phyloP scores from a whole-genome alignment of 331 rosid species.

The Rhamnella rubrinervis region DNA sequence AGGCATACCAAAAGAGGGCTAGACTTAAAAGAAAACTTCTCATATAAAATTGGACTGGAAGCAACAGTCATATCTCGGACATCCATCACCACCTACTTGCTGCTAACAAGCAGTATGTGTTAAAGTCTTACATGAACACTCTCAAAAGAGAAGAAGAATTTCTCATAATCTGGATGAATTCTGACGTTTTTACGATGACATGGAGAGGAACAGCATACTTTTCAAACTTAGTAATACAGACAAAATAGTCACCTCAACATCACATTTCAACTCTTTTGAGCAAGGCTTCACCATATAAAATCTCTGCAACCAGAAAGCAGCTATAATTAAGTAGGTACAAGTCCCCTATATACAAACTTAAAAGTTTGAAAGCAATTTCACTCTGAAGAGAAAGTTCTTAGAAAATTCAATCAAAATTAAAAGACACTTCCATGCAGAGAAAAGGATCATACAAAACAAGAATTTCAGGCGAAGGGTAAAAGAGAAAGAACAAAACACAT shows the following conservation, averaged over 20 bases:
- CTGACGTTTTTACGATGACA: too few species aligned
- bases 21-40: not conserved
- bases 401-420: not conserved
- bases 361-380: slow-evolving; percentile 1
- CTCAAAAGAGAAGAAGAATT: too few species aligned
- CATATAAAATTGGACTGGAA: too few species aligned
- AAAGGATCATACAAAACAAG: not conserved
- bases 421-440: not conserved
- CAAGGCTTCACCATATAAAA: slow-evolving; percentile 90
- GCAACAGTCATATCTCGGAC: not conserved
- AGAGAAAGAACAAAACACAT: not conserved
- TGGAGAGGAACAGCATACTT: not conserved
- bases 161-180: not conserved
- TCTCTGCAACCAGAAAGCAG: slow-evolving; percentile 64
- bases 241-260: slow-evolving; percentile 75
- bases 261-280: slow-evolving; percentile 95
- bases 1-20: not conserved
- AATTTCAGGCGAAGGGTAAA: not conserved
- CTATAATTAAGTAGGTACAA: slow-evolving; percentile 1
- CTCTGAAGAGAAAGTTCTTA: not conserved
- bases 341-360: not conserved
- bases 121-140: not conserved
- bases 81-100: not conserved
- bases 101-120: not conserved
- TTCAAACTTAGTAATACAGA: not conserved